A percentile compares a stretch with the other conserved stretches of the same genome.
These are phyloP conservation scores for Symbiotaphrina buchneri DNA, from an alignment of 495 filamentous ascomycete genomes.

Conservation along the genomic window DNA sequence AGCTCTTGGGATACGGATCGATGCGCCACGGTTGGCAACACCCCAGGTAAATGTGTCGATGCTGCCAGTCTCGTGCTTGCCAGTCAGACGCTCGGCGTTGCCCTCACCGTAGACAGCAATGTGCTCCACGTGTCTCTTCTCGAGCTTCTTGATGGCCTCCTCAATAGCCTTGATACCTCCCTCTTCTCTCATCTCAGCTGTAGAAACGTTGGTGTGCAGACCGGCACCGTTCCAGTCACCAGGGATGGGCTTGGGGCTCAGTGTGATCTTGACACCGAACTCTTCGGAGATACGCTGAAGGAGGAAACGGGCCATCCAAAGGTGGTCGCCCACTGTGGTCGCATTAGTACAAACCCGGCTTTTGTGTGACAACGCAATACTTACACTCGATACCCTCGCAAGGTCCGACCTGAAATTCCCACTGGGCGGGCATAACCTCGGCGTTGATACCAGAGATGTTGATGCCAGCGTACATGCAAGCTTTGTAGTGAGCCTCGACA, in stretches of 20 bases:
- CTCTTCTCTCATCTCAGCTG: constrained; percentile 62
- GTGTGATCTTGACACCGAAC: constrained; percentile 88
- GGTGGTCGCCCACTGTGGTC: constrained; percentile 68
- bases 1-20: constrained; percentile 81
- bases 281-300: constrained; percentile 93
- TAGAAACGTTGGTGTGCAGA: constrained; percentile 92
- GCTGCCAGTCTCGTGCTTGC: constrained; percentile 79
- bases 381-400: constrained; percentile 70
- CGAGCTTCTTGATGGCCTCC: constrained; percentile 9
- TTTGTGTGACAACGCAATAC: constrained; percentile 10
- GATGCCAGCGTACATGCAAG: constrained; percentile 77
- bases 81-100: constrained; percentile 81
- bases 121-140: constrained; percentile 91
- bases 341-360: constrained; percentile 3
- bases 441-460: constrained; percentile 97
- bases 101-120: constrained; percentile 95
- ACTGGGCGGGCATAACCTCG: constrained; percentile 96
- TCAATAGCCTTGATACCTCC: constrained; percentile 95
- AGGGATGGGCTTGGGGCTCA: constrained; percentile 94
- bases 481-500: constrained; percentile 96
- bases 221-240: constrained; percentile 99
- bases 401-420: constrained; percentile 98
- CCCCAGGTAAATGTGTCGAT: constrained; percentile 93
- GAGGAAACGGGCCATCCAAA: constrained; percentile 94
- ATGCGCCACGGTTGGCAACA: constrained; percentile 87